phyloP scores from a whole-genome alignment of 129 eudicot species.

The Helichrysum umbraculigerum region DNA sequence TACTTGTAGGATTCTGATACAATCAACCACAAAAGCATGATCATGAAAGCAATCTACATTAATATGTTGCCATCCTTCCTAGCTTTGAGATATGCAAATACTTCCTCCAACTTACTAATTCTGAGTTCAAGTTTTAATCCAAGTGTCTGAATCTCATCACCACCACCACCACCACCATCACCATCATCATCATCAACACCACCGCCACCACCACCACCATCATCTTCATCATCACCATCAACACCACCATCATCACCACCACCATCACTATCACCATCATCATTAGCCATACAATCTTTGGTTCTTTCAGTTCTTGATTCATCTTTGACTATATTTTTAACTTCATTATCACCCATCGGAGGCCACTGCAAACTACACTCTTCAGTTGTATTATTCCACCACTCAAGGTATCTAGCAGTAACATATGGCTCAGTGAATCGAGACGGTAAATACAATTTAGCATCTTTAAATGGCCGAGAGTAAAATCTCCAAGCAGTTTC shows the following conservation, averaged over 20 bases:
- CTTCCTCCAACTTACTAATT: constrained; percentile 14
- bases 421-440: constrained; percentile 33
- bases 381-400: constrained; percentile 38
- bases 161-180: background rate
- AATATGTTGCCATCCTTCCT: background rate
- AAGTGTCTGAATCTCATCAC: background rate
- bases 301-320: constrained; percentile 9
- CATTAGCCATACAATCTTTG: background rate
- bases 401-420: constrained; percentile 38
- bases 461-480: constrained; percentile 28
- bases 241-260: background rate
- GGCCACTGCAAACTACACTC: background rate
- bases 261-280: background rate
- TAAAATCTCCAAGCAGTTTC: constrained; percentile 42
- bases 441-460: constrained; percentile 22
- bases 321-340: background rate
- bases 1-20: background rate
- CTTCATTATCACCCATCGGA: background rate
- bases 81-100: constrained; percentile 21
- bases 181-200: too few relatives aligned
- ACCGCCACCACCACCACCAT: too few relatives aligned
- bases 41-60: background rate
- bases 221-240: too few relatives aligned
- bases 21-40: background rate
- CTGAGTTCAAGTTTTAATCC: constrained; percentile 19